These are phyloP conservation scores for Rhynchospora pubera DNA, from an alignment of 176 grass and related monocot genomes.

Conservation along the genomic window DNA sequence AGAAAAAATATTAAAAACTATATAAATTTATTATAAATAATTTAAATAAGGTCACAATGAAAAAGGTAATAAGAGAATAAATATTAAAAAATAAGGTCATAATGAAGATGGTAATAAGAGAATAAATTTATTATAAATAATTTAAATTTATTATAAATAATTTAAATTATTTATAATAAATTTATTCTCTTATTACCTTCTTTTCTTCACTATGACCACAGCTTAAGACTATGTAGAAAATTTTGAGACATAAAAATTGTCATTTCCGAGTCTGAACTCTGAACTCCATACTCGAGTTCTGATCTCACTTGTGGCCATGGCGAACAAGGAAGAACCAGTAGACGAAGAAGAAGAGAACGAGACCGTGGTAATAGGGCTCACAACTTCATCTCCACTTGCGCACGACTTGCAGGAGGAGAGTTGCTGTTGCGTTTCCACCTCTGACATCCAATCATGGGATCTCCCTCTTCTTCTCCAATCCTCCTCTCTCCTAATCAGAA, in stretches of 20 bases:
- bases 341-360: neutral
- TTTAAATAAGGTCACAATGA: no score
- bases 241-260: neutral
- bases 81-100: no score
- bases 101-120: no score
- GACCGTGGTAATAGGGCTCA: neutral
- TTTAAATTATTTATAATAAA: no score
- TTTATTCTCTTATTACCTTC: no score
- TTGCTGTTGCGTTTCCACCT: neutral
- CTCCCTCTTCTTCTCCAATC: slow-evolving; percentile 3
- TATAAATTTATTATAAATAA: no score
- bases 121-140: no score
- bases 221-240: neutral
- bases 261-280: neutral
- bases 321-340: neutral
- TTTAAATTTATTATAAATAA: no score
- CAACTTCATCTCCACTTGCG: neutral
- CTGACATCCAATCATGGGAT: neutral
- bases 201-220: no score
- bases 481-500: neutral
- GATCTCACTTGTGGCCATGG: neutral
- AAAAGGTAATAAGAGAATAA: no score
- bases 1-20: no score
- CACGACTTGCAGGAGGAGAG: neutral
- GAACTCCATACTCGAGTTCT: neutral